These are phyloP conservation scores for Phytophthora fragariaefolia DNA, from an alignment of 352 stramenopile genomes.

Conservation along the genomic window DNA sequence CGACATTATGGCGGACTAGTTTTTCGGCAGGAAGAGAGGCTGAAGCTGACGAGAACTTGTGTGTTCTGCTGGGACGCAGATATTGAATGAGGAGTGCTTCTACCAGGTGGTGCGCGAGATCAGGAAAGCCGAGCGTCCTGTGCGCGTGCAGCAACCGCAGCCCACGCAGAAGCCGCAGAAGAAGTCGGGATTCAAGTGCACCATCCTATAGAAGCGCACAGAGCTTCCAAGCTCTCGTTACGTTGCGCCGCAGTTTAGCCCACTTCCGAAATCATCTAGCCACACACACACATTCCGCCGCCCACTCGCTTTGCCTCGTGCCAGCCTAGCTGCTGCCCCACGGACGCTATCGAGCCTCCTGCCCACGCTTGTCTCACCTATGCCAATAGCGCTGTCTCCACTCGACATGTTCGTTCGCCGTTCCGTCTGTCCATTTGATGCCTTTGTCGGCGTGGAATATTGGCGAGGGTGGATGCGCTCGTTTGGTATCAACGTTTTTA, in stretches of 20 bases:
- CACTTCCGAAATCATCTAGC: constrained; percentile 32
- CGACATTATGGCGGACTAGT: too few species aligned
- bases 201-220: constrained; percentile 51
- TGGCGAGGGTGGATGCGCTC: constrained; percentile 6
- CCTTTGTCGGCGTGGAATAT: constrained; percentile 8
- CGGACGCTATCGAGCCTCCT: constrained; percentile 10
- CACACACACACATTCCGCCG: constrained; percentile 18
- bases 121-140: constrained; percentile 76
- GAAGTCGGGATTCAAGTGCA: constrained; percentile 71
- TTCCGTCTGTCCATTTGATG: constrained; percentile 20
- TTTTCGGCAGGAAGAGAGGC: not conserved
- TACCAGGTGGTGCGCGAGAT: constrained; percentile 91
- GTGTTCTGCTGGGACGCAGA: constrained; percentile 38
- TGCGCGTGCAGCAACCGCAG: constrained; percentile 46
- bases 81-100: constrained; percentile 92
- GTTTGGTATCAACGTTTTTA: constrained; percentile 8
- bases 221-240: constrained; percentile 24
- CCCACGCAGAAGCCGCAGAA: constrained; percentile 67
- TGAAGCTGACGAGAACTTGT: constrained; percentile 8
- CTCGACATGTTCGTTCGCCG: constrained; percentile 25
- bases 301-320: constrained; percentile 18
- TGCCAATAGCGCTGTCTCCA: not conserved
- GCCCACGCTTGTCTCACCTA: not conserved
- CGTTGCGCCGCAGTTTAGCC: constrained; percentile 42
- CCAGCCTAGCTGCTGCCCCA: constrained; percentile 2